Base-by-base conservation (phyloP, 1,284 basidiomycete genomes). In the Cutaneotrichosporon daszewskae region DNA sequence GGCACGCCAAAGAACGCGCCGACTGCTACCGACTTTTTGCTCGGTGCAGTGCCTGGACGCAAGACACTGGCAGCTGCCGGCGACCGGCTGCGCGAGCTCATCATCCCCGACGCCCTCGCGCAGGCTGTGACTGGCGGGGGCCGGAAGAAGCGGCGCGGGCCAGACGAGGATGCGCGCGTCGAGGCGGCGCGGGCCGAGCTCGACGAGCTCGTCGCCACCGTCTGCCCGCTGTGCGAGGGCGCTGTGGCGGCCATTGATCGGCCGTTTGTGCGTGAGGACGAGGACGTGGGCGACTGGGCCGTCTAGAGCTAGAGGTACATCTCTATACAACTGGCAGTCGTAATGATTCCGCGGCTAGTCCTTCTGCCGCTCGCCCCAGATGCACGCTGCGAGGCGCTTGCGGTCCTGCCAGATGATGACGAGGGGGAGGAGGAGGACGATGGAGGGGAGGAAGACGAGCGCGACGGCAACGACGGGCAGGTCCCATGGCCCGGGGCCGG, bases 71-170 rank as follows among this genome's bases (percentile, higher is more conserved):
- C 89, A 10, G 86, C 85, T 11, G 90, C 90, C 0, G 87, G 89
- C 14, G 91, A 95, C 69, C 79, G 82, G 49, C 72, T 96, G 45
- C 79, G 90, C 28, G 89, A 92, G 64, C 74, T 96, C 40, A 92
- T 97, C 59, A 75, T 94, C 5, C 91, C 92, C 11, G 91, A 95
- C 59, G 86, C 88, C 5, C 76, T 96, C 19, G 88, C 85, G 19
- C 62, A 66, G 42, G 70, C 68, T 2, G 71, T 75, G 4, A 60
- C 63, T 64, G 43, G 33, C 1, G 40, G 36, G 4, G 19, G 19
- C 4, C 55, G 68, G 74, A 46, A 74, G 68, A 55, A 49, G 12
- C 73, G 74, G 55, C 70, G 64, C 31, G 77, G 75, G 45, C 67
- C 68, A 32, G 79, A 77, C 53, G 79, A 81, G 47, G 72, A 73